These are phyloP conservation scores for Babjeviella inositovora DNA, from an alignment of 805 yeast genomes.

Conservation along the genomic window DNA sequence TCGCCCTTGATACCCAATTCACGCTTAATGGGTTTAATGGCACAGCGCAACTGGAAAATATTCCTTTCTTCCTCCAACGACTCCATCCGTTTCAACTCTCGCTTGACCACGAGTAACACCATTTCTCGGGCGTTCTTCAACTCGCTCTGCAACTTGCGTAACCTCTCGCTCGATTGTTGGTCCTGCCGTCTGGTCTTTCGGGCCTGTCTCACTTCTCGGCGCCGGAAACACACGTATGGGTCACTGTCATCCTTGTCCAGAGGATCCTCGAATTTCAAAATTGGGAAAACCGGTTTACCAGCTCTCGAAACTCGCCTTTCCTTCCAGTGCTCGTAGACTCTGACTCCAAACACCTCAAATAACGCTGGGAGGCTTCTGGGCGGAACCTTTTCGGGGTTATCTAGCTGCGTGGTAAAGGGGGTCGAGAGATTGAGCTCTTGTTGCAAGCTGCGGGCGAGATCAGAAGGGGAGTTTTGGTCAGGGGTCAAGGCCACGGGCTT, in stretches of 20 bases:
- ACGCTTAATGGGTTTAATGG: slow-evolving; percentile 62
- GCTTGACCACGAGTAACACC: slow-evolving; percentile 50
- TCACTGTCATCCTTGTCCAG: slow-evolving; percentile 83
- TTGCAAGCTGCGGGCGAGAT: slow-evolving; percentile 39
- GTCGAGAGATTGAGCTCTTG: slow-evolving; percentile 35
- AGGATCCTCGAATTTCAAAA: slow-evolving; percentile 72
- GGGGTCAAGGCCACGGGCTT: slow-evolving; percentile 28
- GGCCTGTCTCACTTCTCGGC: slow-evolving; percentile 89
- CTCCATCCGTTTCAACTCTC: slow-evolving; percentile 54
- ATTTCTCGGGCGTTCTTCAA: slow-evolving; percentile 62
- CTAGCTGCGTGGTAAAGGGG: slow-evolving; percentile 45
- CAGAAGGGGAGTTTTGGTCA: slow-evolving; percentile 31
- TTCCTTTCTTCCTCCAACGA: slow-evolving; percentile 44
- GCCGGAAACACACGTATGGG: slow-evolving; percentile 90
- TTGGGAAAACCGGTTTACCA: slow-evolving; percentile 63
- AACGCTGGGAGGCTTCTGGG: slow-evolving; percentile 29
- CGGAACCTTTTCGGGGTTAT: slow-evolving; percentile 17
- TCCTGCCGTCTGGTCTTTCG: slow-evolving; percentile 95
- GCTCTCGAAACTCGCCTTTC: slow-evolving; percentile 47
- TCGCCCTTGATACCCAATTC: slow-evolving; percentile 65
- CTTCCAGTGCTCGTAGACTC: slow-evolving; percentile 73
- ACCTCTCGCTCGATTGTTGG: slow-evolving; percentile 72
- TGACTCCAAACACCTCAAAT: slow-evolving; percentile 42
- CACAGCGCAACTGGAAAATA: slow-evolving; percentile 58
- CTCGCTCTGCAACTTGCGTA: slow-evolving; percentile 59